Conservation (phyloP, 169 alveolate genomes). For the Babesia sp. region DNA sequence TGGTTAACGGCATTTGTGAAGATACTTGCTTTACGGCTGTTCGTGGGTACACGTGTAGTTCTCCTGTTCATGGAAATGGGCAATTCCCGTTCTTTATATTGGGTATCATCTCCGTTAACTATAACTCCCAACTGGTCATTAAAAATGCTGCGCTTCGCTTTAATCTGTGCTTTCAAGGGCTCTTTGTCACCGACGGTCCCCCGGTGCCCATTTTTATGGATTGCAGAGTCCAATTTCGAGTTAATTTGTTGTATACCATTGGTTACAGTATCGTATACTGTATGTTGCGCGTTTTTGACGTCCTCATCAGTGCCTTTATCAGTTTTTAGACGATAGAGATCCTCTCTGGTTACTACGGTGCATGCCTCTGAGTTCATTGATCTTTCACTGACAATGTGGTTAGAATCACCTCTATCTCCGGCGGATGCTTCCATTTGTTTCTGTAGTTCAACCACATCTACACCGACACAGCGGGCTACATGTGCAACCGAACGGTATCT, state of each 20-base stretch:
- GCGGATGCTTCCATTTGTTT: background rate
- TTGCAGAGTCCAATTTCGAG: background rate
- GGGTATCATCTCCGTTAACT: background rate
- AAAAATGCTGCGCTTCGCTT: no score
- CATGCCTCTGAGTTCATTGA: constrained; percentile 34
- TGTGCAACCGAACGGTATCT: constrained; percentile 19
- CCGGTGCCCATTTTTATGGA: background rate
- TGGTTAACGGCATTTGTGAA: no score
- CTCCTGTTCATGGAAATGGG: background rate
- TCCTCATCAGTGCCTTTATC: background rate
- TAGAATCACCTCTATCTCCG: background rate
- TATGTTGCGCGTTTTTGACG: background rate
- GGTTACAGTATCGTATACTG: background rate
- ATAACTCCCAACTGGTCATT: no score
- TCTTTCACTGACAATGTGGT: background rate
- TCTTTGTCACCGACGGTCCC: no score
- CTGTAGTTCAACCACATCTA: background rate
- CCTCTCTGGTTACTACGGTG: constrained; percentile 19
- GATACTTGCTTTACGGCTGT: no score
- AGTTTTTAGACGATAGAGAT: background rate
- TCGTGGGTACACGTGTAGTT: no score
- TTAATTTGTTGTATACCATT: background rate
- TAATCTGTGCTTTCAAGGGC: background rate
- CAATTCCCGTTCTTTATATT: background rate
- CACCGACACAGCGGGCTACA: background rate